Percentiles rank a stretch among this genome's conserved stretches.
These are phyloP conservation scores for Sclerotinia sclerotiorum DNA, from an alignment of 2,329 filamentous ascomycete genomes.

Conservation along the genomic window DNA sequence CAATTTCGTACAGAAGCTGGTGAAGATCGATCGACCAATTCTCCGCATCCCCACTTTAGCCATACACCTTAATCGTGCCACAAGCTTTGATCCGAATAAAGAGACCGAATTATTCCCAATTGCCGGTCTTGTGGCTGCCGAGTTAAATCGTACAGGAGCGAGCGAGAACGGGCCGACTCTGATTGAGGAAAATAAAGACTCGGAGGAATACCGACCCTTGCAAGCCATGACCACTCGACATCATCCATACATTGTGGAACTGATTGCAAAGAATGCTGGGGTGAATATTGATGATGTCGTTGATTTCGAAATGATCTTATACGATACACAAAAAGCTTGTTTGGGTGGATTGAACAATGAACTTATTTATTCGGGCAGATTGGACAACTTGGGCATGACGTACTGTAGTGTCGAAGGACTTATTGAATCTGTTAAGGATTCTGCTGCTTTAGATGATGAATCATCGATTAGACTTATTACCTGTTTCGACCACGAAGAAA, in stretches of 20 bases:
- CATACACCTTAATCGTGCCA: slow-evolving; percentile 85
- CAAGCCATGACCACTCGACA: slow-evolving; percentile 78
- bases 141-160: slow-evolving; percentile 75
- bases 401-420: slow-evolving; percentile 87
- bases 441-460: slow-evolving; percentile 69
- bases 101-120: slow-evolving; percentile 96
- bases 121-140: slow-evolving; percentile 79
- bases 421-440: slow-evolving; percentile 70
- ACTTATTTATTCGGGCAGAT: slow-evolving; percentile 90
- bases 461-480: slow-evolving; percentile 84
- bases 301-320: slow-evolving; percentile 96
- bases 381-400: slow-evolving; percentile 96
- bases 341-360: slow-evolving; percentile 90
- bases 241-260: slow-evolving; percentile 80
- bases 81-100: slow-evolving; percentile 92
- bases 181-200: slow-evolving; percentile 38
- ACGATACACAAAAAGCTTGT: slow-evolving; percentile 88
- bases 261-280: slow-evolving; percentile 78
- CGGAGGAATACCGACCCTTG: slow-evolving; percentile 67
- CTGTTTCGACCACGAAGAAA: slow-evolving; percentile 97
- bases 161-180: slow-evolving; percentile 39
- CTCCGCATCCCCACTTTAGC: slow-evolving; percentile 90
- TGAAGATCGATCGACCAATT: slow-evolving; percentile 88
- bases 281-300: slow-evolving; percentile 70
- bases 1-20: slow-evolving; percentile 76